Conservation (phyloP, 2,329 filamentous ascomycete species). For the Dactylellina sp. region DNA sequence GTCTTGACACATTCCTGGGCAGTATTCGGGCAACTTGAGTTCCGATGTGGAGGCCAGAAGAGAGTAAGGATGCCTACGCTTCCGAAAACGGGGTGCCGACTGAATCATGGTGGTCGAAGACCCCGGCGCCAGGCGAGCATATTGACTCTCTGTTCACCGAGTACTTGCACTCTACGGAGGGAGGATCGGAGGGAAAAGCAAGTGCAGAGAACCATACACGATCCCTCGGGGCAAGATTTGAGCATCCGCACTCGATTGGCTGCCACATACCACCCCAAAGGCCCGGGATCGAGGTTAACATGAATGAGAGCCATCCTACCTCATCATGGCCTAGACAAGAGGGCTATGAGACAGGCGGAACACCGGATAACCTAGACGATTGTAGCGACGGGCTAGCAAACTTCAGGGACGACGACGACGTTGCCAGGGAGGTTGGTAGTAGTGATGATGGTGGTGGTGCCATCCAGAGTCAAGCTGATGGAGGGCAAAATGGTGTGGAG, state of each 20-base stretch:
- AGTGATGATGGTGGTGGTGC: constrained; percentile 19
- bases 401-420: constrained; percentile 47
- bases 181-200: constrained; percentile 52
- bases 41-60: constrained; percentile 56
- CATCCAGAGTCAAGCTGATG: constrained; percentile 16
- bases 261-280: constrained; percentile 48
- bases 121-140: constrained; percentile 43
- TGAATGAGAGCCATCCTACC: constrained; percentile 41
- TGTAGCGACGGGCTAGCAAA: constrained; percentile 42
- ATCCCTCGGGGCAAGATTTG: constrained; percentile 48
- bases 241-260: constrained; percentile 55
- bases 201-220: constrained; percentile 47
- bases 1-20: constrained; percentile 56
- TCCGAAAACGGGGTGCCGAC: constrained; percentile 52
- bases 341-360: constrained; percentile 54
- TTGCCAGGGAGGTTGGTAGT: constrained; percentile 42
- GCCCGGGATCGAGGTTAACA: constrained; percentile 53
- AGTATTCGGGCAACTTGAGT: constrained; percentile 48
- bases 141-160: constrained; percentile 45
- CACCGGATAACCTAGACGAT: constrained; percentile 43
- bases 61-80: constrained; percentile 56
- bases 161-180: constrained; percentile 48
- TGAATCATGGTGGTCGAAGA: constrained; percentile 57
- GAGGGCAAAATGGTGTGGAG: constrained; percentile 13
- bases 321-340: constrained; percentile 54